A percentile compares a stretch with the other conserved stretches of the same genome.
Conservation (phyloP, 2,329 filamentous ascomycete genomes). For the Cercospora berteroae region DNA sequence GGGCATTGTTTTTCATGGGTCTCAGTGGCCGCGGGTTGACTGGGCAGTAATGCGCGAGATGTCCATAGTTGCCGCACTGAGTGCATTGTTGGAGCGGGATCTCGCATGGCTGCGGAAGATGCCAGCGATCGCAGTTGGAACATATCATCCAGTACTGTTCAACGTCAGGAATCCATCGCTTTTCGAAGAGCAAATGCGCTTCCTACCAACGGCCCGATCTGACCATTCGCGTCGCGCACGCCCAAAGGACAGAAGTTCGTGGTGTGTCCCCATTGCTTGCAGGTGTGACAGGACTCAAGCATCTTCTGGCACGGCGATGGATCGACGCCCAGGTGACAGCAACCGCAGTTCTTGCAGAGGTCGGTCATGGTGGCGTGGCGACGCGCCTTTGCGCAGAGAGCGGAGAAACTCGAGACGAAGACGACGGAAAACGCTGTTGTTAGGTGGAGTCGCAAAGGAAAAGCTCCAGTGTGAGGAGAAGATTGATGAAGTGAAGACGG, state of each 20-base stretch:
- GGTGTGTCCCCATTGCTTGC: slow-evolving; percentile 20
- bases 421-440: neutral
- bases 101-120: slow-evolving; percentile 28
- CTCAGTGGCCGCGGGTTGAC: slow-evolving; percentile 11
- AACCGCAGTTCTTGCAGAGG: slow-evolving; percentile 29
- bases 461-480: neutral
- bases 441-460: slow-evolving; percentile 6
- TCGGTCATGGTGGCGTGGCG: slow-evolving; percentile 24
- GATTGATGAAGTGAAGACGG: neutral
- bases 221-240: slow-evolving; percentile 8
- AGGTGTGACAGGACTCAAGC: slow-evolving; percentile 24
- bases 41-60: slow-evolving; percentile 29
- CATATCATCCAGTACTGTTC: slow-evolving; percentile 25
- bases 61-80: slow-evolving; percentile 25
- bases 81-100: slow-evolving; percentile 15
- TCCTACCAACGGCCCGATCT: slow-evolving; percentile 20
- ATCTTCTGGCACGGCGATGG: slow-evolving; percentile 22
- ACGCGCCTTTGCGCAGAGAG: neutral
- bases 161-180: slow-evolving; percentile 7
- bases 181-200: neutral
- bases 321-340: slow-evolving; percentile 26
- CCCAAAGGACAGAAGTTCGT: slow-evolving; percentile 28
- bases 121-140: slow-evolving; percentile 32
- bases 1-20: neutral
- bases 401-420: neutral